phyloP scores from a whole-genome alignment of 2,329 filamentous ascomycete species.

The Aspergillus tamarii region DNA sequence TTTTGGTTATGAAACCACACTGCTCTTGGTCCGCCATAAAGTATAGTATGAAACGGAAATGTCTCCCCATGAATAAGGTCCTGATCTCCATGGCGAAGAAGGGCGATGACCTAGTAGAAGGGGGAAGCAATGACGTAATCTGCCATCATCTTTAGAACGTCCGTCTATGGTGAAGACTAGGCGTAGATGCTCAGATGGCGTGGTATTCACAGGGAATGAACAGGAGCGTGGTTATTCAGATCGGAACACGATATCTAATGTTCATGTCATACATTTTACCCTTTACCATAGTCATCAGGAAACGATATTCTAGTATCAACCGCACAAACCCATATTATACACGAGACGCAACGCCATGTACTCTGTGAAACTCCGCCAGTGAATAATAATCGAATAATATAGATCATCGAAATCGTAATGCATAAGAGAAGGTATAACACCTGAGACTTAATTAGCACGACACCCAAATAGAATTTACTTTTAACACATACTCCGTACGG shows the following conservation, averaged over 20 bases:
- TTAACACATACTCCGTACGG: not conserved
- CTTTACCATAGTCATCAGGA: not conserved
- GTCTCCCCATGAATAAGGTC: slow-evolving; percentile 36
- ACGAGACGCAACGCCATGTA: not conserved
- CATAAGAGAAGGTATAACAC: not conserved
- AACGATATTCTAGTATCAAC: not conserved
- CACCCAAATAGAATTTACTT: not conserved
- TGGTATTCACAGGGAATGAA: not conserved
- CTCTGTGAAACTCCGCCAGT: not conserved
- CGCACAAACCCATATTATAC: not conserved
- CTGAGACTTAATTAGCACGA: not conserved
- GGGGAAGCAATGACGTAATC: slow-evolving; percentile 31
- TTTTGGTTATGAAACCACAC: not conserved
- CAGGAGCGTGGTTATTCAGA: not conserved
- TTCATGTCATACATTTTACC: not conserved
- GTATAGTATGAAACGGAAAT: slow-evolving; percentile 12
- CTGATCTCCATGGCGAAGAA: slow-evolving; percentile 21
- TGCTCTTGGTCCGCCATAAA: not conserved
- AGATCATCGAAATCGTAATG: not conserved
- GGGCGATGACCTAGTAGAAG: slow-evolving; percentile 30
- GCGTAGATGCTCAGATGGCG: slow-evolving; percentile 44
- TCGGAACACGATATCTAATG: not conserved
- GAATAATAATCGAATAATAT: not conserved
- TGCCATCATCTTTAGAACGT: slow-evolving; percentile 56
- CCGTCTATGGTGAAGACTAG: slow-evolving; percentile 39